Conservation (phyloP, 495 filamentous ascomycete species). For the Penicillium psychrofluorescens region DNA sequence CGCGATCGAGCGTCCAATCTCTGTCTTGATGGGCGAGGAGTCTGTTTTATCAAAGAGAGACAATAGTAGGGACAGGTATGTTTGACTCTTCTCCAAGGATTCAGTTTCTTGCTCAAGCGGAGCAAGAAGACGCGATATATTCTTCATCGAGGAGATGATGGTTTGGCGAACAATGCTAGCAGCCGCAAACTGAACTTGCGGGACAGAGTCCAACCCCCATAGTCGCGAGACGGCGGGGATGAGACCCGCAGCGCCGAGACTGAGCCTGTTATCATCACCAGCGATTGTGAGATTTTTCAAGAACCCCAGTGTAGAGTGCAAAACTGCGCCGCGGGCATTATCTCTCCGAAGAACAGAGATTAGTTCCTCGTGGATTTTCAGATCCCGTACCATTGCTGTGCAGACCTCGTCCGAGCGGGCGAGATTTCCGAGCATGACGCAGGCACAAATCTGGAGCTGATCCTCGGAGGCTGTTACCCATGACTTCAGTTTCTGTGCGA, state of each 20-base stretch:
- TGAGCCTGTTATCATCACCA: constrained; percentile 54
- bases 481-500: constrained; percentile 45
- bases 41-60: constrained; percentile 52
- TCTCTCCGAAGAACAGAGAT: constrained; percentile 40
- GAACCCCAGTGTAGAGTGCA: constrained; percentile 65
- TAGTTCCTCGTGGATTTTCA: constrained; percentile 48
- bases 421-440: constrained; percentile 72
- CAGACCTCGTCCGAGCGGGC: constrained; percentile 62
- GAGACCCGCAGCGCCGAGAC: constrained; percentile 48
- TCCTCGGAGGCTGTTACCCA: constrained; percentile 45
- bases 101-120: constrained; percentile 28
- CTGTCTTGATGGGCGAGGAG: constrained; percentile 59
- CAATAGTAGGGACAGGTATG: constrained; percentile 55
- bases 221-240: constrained; percentile 49
- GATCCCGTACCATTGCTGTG: constrained; percentile 44
- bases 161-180: constrained; percentile 62
- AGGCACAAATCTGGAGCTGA: constrained; percentile 65
- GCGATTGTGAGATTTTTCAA: constrained; percentile 75
- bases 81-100: constrained; percentile 31
- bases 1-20: constrained; percentile 60
- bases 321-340: constrained; percentile 41
- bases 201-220: constrained; percentile 53
- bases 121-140: constrained; percentile 44
- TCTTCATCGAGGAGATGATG: constrained; percentile 48
- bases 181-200: constrained; percentile 64